Evolutionary conservation across 768 basidiomycete species (phyloP), one percentile per base, ranked within the genome.

Genomic region (Mycena vulgaris): DNA sequence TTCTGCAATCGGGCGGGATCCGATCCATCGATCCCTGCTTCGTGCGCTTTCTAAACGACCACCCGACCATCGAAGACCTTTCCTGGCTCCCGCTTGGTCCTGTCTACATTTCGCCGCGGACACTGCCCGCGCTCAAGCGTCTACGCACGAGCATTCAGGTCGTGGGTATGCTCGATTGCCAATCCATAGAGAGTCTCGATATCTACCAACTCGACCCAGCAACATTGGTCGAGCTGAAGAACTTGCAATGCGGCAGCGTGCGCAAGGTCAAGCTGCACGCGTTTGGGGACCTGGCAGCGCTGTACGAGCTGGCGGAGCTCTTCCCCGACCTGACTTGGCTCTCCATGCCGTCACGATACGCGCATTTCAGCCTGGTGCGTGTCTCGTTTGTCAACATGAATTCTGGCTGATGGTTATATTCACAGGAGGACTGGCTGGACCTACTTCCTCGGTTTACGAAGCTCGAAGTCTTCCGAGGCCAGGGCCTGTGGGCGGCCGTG

Each of bases 1-100:
- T 78, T 25, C 76, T 89, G 61, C 79, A 84, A 51, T 81, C 82
- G 0, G 87, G 86, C n/a, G 79, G 80, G 0, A 77, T 78, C 5
- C 74, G 75, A 37, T 76, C 73, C 35, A 78, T 83, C 48, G 83
- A 84, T 63, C 72, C 78, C 17, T 80, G 82, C 49, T 79, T 81
- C 16, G 75, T 78, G 47, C 74, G 69, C 27, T 89, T 89, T 69
- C 77, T 89, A 14, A 77, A 83, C 62, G 80, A 79, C n/a, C 86
- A 88, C 69, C 82, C 85, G 4, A 79, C 79, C 2, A 79, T 89
- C 48, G 84, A 87, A 67, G 84, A 84, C 19, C 81, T 89, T 5
- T 76, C 75, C 31, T 89, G 87, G 86, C 80, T 78, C n/a, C 85
- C 87, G 2, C 75, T 84, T 2, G 79, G 79, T 28, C 77, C 75